Base-by-base conservation (phyloP, 1,284 basidiomycete species). In the Earliella scabrosa region DNA sequence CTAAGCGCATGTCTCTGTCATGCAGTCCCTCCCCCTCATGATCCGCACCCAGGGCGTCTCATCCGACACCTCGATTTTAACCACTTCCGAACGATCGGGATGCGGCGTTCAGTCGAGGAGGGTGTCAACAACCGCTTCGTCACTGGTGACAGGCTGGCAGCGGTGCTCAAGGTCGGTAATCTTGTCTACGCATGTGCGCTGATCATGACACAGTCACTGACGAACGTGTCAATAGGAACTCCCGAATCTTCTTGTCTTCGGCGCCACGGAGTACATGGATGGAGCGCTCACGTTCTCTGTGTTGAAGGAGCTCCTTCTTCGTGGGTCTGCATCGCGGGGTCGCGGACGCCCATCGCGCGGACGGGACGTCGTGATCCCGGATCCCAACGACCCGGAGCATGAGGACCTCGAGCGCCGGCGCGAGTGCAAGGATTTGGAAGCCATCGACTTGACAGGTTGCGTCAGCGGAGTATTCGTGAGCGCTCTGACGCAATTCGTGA, bases 241-340 rank as follows among this genome's bases (percentile, higher is more conserved):
- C 72, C 92, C 92, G 0, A 93, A 92, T 65, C 77, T 97, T 23
- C 79, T 80, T 13, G 81, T 87, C 2, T 92, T 97, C 63, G 93
- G 93, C 27, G 93, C 93, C n/a, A 97, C 94, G 0, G 95, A 97
- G 71, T 97, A 96, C 69, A 97, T 97, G 90, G 95, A 97, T 65
- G 92, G 93, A 2, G 88, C 95, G 1, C 77, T 97, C 43, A 90
- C 88, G 8, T 77, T 90, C 23, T 77, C 86, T 0, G 93, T 97
- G 2, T 75, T 97, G 21, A 90, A 88, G 55, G 95, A 97, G 66
- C 77, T 97, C 8, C 87, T 97, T 66, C 83, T 97, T 60, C 87
- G 95, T 27, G 94, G 94, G 7, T 75, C 78, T 8, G 80, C 82
- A 9, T 86, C 87, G 29, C 82, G 85, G 39, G 86, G 83, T 1